Conservation (phyloP, 306 rosid genomes). For the Begonia masoniana region DNA sequence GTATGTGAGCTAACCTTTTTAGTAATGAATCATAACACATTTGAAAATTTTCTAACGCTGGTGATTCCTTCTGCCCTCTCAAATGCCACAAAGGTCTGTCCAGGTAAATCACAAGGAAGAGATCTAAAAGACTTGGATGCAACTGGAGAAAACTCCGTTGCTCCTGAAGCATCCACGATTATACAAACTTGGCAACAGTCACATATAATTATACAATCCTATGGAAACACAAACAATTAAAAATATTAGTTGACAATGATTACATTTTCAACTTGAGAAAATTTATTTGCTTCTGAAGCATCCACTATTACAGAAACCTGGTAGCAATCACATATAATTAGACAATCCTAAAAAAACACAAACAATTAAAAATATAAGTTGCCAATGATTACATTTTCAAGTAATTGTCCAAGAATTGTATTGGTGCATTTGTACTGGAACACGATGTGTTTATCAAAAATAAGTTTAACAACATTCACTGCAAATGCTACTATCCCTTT, state of each 20-base stretch:
- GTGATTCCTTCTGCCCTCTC: conserved; percentile 79
- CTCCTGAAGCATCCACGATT: conserved; percentile 78
- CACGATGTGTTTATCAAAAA: conserved; percentile 76
- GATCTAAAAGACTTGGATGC: conserved; percentile 69
- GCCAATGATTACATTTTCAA: no score
- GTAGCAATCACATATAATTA: no score
- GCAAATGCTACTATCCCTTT: conserved; percentile 97
- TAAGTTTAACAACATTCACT: conserved; percentile 89
- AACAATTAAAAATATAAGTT: no score
- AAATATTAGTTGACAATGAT: no score
- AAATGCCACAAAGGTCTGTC: conserved; percentile 84
- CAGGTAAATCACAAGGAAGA: conserved; percentile 90
- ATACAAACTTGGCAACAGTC: conserved; percentile 13
- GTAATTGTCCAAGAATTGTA: conserved; percentile 89
- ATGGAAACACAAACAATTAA: no score
- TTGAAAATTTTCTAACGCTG: conserved; percentile 71
- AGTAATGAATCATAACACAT: conserved; percentile 59
- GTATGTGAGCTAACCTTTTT: conserved; percentile 51
- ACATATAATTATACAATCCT: no score
- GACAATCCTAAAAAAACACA: no score
- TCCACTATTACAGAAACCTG: conserved; percentile 44
- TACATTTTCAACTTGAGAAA: conserved; percentile 27
- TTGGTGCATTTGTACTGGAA: conserved; percentile 97
- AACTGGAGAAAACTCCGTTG: conserved; percentile 74
- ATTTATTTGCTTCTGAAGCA: conserved; percentile 89